Evolutionary conservation across 352 stramenopile species (phyloP), one percentile per base, ranked within the genome.

Genomic region (Paralagenidium karlingii): DNA sequence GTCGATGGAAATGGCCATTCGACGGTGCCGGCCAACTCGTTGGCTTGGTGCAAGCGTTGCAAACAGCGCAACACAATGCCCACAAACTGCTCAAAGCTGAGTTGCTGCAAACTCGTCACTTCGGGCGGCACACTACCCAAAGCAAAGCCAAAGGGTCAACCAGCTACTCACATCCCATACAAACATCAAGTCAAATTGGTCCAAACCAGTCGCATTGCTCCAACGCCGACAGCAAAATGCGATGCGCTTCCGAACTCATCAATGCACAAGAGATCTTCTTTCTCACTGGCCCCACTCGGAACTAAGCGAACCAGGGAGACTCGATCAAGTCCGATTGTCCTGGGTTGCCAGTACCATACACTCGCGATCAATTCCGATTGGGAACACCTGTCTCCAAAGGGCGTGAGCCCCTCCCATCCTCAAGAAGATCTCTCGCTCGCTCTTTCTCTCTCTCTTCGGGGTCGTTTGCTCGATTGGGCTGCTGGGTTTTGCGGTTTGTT

Each of bases 191-290:
- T 36, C 19, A 7, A 36, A 36, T 3, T 22, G 3, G 3, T 4
- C 40, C 46, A 36, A 16, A 80, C 67, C 58, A 73, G 4, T 49
- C 58, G 41, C 51, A 69, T 29, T 80, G 67, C 48, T 71, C 47
- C 42, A 80, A 61, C 28, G 54, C 62, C 39, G 63, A 40, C 10
- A 63, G 56, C 34, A 77, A 55, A 40, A 73, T 64, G 24, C 49
- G 45, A 26, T 80, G 59, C 3, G 53, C 53, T 22, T 77, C 63
- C 10, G 60, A 51, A 61, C 71, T 76, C 22, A 13, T 47, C 5
- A n/a, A n/a, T n/a, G n/a, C n/a, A n/a, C n/a, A n/a, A n/a, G n/a
- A n/a, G n/a, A n/a, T n/a, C n/a, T n/a, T n/a, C n/a, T n/a, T n/a
- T n/a, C n/a, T n/a, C n/a, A n/a, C n/a, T n/a, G n/a, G n/a, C n/a